These are phyloP conservation scores for Athelia sp. DNA, from an alignment of 1,284 basidiomycete species.

Conservation along the genomic window DNA sequence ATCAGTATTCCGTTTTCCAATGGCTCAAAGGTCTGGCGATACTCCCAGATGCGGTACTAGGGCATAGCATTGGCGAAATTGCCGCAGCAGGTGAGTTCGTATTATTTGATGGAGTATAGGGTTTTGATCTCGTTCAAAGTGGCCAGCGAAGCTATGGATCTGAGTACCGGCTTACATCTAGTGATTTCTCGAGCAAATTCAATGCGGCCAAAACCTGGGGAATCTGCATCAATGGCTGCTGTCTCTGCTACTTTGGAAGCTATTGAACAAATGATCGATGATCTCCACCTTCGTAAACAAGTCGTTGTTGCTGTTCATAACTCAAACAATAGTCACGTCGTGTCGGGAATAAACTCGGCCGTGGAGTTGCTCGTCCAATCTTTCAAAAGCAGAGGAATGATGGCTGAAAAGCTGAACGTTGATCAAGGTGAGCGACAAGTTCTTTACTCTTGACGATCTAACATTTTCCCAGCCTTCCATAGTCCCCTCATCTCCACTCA, in stretches of 20 bases:
- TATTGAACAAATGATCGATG: constrained; percentile 18
- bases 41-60: constrained; percentile 24
- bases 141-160: constrained; percentile 21
- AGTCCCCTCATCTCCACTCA: constrained; percentile 24
- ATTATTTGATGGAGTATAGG: constrained; percentile 1
- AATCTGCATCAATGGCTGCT: constrained; percentile 26
- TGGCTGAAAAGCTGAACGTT: constrained; percentile 24
- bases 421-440: constrained; percentile 17
- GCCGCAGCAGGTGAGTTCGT: constrained; percentile 26
- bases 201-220: constrained; percentile 21
- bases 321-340: constrained; percentile 22
- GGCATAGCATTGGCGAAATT: constrained; percentile 32
- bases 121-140: constrained; percentile 7
- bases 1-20: constrained; percentile 26
- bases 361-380: constrained; percentile 21
- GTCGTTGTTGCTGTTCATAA: constrained; percentile 28
- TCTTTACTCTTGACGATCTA: neutral
- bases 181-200: constrained; percentile 26
- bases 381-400: constrained; percentile 22
- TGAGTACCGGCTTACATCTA: constrained; percentile 24
- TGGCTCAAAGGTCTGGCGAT: constrained; percentile 26
- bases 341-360: constrained; percentile 26
- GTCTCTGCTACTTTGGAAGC: constrained; percentile 18
- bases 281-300: constrained; percentile 15
- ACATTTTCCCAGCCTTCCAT: constrained; percentile 24